Evolutionary conservation across 1,139 yeast genomes (phyloP).

Genomic region (Yamadazyma atmosphaerica): DNA sequence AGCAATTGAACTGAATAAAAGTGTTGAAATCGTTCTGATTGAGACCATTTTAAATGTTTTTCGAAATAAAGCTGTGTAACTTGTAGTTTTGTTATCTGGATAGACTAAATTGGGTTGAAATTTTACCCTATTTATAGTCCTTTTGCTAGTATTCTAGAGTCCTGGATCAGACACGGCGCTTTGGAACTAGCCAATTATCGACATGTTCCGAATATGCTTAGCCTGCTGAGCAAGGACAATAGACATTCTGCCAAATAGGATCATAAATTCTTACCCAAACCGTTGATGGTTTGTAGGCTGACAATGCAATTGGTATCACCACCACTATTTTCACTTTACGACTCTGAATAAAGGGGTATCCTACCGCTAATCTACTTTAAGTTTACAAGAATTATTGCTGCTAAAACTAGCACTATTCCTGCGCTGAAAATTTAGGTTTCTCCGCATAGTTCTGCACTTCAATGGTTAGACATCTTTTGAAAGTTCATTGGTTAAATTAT

Average conservation of each 20-base stretch:
- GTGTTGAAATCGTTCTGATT: slow-evolving; percentile 5
- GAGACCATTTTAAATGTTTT: slow-evolving; percentile 8
- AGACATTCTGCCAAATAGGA: no score
- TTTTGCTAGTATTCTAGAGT: no score
- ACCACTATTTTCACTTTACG: background rate
- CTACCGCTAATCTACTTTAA: no score
- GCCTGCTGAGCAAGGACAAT: background rate
- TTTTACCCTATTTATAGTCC: background rate
- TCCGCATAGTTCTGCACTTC: background rate
- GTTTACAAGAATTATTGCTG: no score
- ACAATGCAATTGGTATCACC: no score
- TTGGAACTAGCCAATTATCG: background rate
- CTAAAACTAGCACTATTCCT: no score
- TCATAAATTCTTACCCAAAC: no score
- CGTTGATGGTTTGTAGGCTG: no score
- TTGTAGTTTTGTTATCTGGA: background rate
- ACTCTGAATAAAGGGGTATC: background rate
- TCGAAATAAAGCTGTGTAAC: background rate
- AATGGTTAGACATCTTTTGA: background rate
- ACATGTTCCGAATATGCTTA: background rate
- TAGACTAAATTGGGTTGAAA: background rate
- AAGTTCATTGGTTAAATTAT: background rate
- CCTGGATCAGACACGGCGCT: background rate
- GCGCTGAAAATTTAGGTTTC: background rate
- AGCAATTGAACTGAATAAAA: slow-evolving; percentile 8